Evolutionary conservation across 768 basidiomycete species (phyloP), one percentile per base, ranked within the genome.

Genomic region (Dendrothele bispora): DNA sequence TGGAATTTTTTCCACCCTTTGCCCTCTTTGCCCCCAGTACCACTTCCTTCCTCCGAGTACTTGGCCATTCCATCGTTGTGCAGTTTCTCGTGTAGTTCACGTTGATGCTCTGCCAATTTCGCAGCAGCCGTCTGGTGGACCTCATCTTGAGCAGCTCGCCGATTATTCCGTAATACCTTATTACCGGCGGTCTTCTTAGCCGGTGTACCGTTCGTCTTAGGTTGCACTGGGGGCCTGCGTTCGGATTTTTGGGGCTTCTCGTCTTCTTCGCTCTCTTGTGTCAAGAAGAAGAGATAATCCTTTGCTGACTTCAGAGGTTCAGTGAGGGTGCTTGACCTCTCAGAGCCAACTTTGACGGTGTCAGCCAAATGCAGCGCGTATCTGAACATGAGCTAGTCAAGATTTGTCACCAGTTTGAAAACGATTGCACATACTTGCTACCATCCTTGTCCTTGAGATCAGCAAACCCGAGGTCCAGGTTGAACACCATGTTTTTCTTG

Each of bases 1-100:
- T 92, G 92, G 72, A 95, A 98, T 52, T 85, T 82, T 64, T 95
- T 95, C 88, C 94, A 95, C 12, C 84, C 81, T 64, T 98, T 98
- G 29, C 91, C 91, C 59, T 94, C 86, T 56, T 91, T 92, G 12
- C 86, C 87, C 34, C 79, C 79, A 18, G 73, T 71, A 0, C 82
- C 89, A 27, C 79, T 84, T 6, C 86, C 90, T 46, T 86, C 88
- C 58, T 91, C 90, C 1, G 90, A 88, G 62, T 83, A 97, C 60
- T 82, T 86, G 50, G 86, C 79, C 32, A 98, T 60, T 14, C 95
- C 97, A 35, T 87, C 86, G 2, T 75, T 64, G 58, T 97, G 93
- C 36, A 94, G 67, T 53, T 75, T 76, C 27, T 73, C 72, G 56
- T 95, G 95, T 22, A 98, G 66, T 36, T 92, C 86, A 32, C 74